A percentile compares a stretch with the other conserved stretches of the same genome.
Conservation (phyloP, 1,284 basidiomycete genomes). For the Calocybe gambosa region DNA sequence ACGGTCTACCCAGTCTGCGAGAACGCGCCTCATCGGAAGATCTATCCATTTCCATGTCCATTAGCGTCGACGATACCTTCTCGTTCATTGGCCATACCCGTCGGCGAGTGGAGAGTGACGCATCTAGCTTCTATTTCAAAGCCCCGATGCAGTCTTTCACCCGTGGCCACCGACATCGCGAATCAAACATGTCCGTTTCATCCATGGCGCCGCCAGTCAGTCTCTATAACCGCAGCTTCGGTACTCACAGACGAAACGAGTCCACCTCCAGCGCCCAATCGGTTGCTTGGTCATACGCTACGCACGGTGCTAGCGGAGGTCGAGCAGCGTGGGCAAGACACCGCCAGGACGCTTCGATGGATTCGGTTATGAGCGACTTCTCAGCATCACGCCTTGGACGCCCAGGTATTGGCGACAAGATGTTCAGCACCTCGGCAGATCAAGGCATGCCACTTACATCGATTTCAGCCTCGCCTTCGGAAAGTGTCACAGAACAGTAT, state of each 20-base stretch:
- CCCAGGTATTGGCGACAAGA: slow-evolving; percentile 81
- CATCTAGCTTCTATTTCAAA: slow-evolving; percentile 71
- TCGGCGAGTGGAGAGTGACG: slow-evolving; percentile 67
- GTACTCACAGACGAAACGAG: slow-evolving; percentile 38
- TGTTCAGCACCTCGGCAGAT: slow-evolving; percentile 68
- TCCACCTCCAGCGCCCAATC: slow-evolving; percentile 51
- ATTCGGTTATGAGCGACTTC: slow-evolving; percentile 62
- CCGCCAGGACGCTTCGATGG: slow-evolving; percentile 51
- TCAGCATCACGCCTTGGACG: slow-evolving; percentile 54
- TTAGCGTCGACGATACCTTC: slow-evolving; percentile 67
- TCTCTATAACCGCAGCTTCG: slow-evolving; percentile 56
- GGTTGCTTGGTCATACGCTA: slow-evolving; percentile 45
- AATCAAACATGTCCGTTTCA: slow-evolving; percentile 39
- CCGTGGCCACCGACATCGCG: slow-evolving; percentile 42
- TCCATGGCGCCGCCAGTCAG: slow-evolving; percentile 62
- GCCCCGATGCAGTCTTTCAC: slow-evolving; percentile 28
- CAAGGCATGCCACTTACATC: slow-evolving; percentile 53
- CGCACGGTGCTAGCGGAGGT: slow-evolving; percentile 45
- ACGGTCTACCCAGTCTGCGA: slow-evolving; percentile 44
- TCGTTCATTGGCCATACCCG: slow-evolving; percentile 48
- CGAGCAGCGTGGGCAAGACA: slow-evolving; percentile 61
- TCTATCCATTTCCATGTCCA: slow-evolving; percentile 45
- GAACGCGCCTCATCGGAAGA: slow-evolving; percentile 54
- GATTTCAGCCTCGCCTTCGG: slow-evolving; percentile 62
- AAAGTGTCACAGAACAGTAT: slow-evolving; percentile 19